Percentiles rank a stretch among this genome's conserved stretches.
These are phyloP conservation scores for Protomyces inouyei DNA, from an alignment of 1,139 yeast genomes.

Conservation along the genomic window DNA sequence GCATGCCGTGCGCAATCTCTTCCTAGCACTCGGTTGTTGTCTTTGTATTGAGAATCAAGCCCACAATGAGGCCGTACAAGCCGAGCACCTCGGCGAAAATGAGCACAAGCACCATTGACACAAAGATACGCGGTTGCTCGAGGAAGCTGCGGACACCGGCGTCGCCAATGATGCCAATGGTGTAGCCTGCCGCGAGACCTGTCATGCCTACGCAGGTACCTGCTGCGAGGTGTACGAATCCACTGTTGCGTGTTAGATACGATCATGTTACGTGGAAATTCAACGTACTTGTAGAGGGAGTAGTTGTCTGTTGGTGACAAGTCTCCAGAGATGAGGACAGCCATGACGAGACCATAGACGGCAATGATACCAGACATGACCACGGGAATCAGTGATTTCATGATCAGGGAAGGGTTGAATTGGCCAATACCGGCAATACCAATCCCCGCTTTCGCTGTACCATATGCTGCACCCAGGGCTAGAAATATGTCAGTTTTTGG, in stretches of 20 bases:
- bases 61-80: conserved; percentile 94
- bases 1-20: not conserved
- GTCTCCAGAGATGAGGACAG: conserved; percentile 81
- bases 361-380: conserved; percentile 99
- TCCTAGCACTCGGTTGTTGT: conserved; percentile 43
- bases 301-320: conserved; percentile 75
- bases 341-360: conserved; percentile 95
- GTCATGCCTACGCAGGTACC: conserved; percentile 97
- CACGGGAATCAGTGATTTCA: conserved; percentile 68
- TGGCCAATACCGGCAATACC: conserved; percentile 77
- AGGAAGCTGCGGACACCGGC: conserved; percentile 97
- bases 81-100: conserved; percentile 99
- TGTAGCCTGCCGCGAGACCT: conserved; percentile 96
- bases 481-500: not conserved
- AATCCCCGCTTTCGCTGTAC: conserved; percentile 99
- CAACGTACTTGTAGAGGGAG: conserved; percentile 60
- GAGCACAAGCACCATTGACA: conserved; percentile 87
- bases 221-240: conserved; percentile 97
- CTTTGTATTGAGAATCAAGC: conserved; percentile 92
- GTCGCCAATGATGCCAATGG: conserved; percentile 98
- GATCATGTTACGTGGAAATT: not conserved
- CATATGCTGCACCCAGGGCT: conserved; percentile 88
- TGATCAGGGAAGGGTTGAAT: conserved; percentile 39
- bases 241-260: conserved; percentile 45
- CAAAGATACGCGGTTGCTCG: conserved; percentile 94